Conservation (phyloP, 73 alveolate species). For the Tetrahymena thermophila region DNA sequence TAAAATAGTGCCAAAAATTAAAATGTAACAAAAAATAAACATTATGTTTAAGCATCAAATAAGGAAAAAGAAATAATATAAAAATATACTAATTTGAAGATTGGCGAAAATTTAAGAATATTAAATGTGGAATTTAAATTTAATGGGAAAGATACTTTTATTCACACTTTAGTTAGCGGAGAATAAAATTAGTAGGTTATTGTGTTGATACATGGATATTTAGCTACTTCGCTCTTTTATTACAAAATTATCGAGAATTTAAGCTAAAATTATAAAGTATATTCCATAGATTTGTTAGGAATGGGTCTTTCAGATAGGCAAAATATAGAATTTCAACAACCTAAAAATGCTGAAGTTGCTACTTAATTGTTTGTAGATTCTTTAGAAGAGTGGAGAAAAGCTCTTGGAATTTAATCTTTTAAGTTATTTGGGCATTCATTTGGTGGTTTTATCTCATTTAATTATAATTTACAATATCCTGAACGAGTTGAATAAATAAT, state of each 20-base stretch:
- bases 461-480: constrained; percentile 51
- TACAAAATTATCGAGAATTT: constrained; percentile 5
- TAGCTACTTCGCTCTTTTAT: constrained; percentile 1
- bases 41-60: background rate
- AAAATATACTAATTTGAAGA: background rate
- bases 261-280: constrained; percentile 35
- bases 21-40: background rate
- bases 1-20: background rate
- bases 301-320: constrained; percentile 59
- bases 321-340: background rate
- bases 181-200: background rate
- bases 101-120: background rate
- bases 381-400: constrained; percentile 53
- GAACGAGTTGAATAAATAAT: constrained; percentile 48
- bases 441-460: constrained; percentile 63
- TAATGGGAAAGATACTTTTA: background rate
- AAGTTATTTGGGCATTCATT: constrained; percentile 64
- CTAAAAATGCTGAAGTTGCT: constrained; percentile 45
- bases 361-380: constrained; percentile 59
- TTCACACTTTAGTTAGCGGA: background rate
- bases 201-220: background rate
- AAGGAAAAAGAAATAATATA: background rate
- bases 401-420: constrained; percentile 42
- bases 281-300: constrained; percentile 61
- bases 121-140: background rate